Evolutionary conservation across 176 grass and related monocot species (phyloP).

Genomic region (Zea luxurians): DNA sequence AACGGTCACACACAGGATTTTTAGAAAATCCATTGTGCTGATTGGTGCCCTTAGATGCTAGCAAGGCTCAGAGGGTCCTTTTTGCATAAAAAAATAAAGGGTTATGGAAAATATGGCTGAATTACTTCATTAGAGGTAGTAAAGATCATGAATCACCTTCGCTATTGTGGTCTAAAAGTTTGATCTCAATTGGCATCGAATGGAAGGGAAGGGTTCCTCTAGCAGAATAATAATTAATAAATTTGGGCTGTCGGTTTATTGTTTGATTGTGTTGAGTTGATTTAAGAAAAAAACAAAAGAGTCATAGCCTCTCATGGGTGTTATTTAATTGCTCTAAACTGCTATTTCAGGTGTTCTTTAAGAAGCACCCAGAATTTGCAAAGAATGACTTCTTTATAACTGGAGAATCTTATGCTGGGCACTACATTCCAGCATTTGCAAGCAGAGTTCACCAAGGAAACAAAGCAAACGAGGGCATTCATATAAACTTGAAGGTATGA

Average conservation of each 20-base stretch:
- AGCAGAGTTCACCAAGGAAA: conserved; percentile 82
- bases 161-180: neutral
- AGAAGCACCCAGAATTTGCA: conserved; percentile 73
- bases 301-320: neutral
- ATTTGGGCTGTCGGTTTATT: neutral
- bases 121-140: neutral
- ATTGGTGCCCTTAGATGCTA: neutral
- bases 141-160: neutral
- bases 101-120: neutral
- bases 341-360: conserved; percentile 70
- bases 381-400: conserved; percentile 90
- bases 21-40: neutral
- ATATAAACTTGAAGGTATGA: conserved; percentile 85
- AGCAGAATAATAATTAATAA: neutral
- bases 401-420: conserved; percentile 96
- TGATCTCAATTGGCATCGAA: neutral
- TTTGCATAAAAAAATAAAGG: neutral
- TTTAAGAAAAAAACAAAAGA: neutral
- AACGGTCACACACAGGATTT: neutral
- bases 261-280: neutral
- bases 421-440: conserved; percentile 95
- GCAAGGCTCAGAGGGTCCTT: neutral
- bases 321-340: neutral
- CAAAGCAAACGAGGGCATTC: conserved; percentile 82
- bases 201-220: neutral